Evolutionary conservation across 1,139 yeast species (phyloP).

Genomic region (Suhomyces bribrorum): DNA sequence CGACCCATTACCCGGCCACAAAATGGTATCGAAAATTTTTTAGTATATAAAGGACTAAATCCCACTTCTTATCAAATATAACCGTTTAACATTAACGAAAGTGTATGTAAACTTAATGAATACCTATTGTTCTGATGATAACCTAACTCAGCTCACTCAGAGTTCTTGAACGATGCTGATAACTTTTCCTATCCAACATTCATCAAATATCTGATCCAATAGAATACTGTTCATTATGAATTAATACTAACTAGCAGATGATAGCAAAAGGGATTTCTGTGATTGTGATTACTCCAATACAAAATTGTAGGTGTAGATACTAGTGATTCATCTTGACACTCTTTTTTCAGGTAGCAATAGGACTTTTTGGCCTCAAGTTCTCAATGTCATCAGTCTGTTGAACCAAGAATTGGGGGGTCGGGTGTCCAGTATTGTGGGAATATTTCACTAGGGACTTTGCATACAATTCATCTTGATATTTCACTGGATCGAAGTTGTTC

Average conservation of each 20-base stretch:
- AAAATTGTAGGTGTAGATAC: too few species aligned
- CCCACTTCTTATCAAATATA: background rate
- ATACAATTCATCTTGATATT: constrained; percentile 36
- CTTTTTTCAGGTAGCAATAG: constrained; percentile 34
- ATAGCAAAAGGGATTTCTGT: too few species aligned
- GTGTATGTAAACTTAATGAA: constrained; percentile 12
- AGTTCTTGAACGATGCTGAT: constrained; percentile 52
- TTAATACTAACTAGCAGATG: constrained; percentile 10
- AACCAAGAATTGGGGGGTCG: constrained; percentile 44
- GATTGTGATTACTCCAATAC: too few species aligned
- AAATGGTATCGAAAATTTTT: background rate
- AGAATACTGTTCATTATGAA: constrained; percentile 2
- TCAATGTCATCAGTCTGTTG: constrained; percentile 77
- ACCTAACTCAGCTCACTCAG: constrained; percentile 59
- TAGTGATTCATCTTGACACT: background rate
- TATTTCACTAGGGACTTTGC: constrained; percentile 35
- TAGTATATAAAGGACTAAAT: constrained; percentile 4
- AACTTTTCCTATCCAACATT: constrained; percentile 45
- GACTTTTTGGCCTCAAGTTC: constrained; percentile 79
- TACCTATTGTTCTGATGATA: constrained; percentile 43
- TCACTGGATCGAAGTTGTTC: constrained; percentile 57
- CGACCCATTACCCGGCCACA: constrained; percentile 12
- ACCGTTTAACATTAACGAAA: constrained; percentile 1
- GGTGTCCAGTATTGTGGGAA: constrained; percentile 22
- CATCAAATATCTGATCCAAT: constrained; percentile 34